phyloP scores from a whole-genome alignment of 192 early-diverging fungal genomes.

The Coemansia sp. region DNA sequence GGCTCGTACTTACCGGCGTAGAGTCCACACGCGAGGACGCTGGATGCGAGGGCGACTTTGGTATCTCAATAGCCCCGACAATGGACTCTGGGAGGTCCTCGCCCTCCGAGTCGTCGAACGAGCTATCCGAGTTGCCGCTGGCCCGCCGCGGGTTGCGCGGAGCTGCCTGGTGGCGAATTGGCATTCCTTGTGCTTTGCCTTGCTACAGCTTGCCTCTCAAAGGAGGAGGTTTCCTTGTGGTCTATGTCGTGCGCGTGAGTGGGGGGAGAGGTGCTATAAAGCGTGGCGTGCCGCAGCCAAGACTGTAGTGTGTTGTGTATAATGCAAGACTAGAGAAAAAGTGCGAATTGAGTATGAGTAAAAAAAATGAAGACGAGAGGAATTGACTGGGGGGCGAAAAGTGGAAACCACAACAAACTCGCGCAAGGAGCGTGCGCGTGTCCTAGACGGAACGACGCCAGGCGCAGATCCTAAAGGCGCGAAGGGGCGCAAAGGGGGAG shows the following conservation, averaged over 20 bases:
- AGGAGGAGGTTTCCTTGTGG: neutral
- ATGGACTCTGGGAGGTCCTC: conserved; percentile 56
- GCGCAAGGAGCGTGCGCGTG: no score
- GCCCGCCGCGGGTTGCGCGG: conserved; percentile 38
- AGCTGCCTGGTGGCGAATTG: conserved; percentile 32
- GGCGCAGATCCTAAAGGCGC: neutral
- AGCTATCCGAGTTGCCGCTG: conserved; percentile 41
- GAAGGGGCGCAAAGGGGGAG: neutral
- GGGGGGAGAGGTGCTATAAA: neutral
- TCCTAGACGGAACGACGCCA: no score
- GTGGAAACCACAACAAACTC: neutral
- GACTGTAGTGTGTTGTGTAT: neutral
- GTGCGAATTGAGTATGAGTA: neutral
- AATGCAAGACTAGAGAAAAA: conserved; percentile 1
- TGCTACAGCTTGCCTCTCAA: neutral
- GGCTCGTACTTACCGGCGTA: conserved; percentile 45
- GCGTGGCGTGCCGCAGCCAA: conserved; percentile 3
- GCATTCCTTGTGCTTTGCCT: conserved; percentile 16
- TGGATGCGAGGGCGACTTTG: conserved; percentile 51
- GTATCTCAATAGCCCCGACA: conserved; percentile 52
- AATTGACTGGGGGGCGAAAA: neutral
- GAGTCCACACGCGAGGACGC: conserved; percentile 47
- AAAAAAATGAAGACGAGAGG: neutral
- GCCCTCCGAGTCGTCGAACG: conserved; percentile 48
- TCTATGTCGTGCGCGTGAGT: neutral